Evolutionary conservation across 345 rosid species (phyloP), one percentile per base, ranked within the genome.

Genomic region (Euphorbia peplus): DNA sequence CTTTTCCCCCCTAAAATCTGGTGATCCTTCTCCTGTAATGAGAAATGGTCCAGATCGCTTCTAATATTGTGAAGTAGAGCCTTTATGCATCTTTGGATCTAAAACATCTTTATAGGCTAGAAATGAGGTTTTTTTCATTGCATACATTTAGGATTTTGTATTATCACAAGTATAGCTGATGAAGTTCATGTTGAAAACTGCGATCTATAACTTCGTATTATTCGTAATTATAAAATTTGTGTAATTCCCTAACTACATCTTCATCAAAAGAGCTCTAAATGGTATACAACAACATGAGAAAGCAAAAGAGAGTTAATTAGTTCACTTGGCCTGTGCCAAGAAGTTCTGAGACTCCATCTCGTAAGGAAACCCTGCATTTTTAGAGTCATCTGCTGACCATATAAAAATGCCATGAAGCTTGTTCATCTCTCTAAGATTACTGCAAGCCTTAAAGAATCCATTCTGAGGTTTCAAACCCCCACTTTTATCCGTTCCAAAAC

Each of bases 331-430:
- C 32, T 28, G 29, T 32, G 80, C 76, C 68, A 82, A 65, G 53
- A 84, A 54, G 30, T 28, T 46, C 55, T 86, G 85, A 8, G 87
- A 68, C 56, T 70, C 69, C 30, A 73, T 73, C 77, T 84, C 87
- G 28, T 59, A 67, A 28, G 18, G 73, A 63, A 84, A 87, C 21
- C 77, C 75, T 0, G 67, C 77, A 63, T 78, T 63, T 85, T 63
- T 83, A 61, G 89, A 87, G 76, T 85, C 83, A 75, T 85, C 89
- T 12, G 89, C 86, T 21, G 87, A 83, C 84, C 87, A 82, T 28
- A 83, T 68, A 67, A 87, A 85, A 12, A 85, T 85, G 42, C 89
- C 91, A 52, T 78, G 80, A 63, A 85, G 87, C 60, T 80, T 79
- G 18, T 78, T 80, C 6, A 3, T 26, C 4, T 22, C 32, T 73